Percentiles rank a stretch among this genome's conserved stretches.
These are phyloP conservation scores for Saksenaea vasiformis DNA, from an alignment of 371 early-diverging fungal species.

Conservation along the genomic window DNA sequence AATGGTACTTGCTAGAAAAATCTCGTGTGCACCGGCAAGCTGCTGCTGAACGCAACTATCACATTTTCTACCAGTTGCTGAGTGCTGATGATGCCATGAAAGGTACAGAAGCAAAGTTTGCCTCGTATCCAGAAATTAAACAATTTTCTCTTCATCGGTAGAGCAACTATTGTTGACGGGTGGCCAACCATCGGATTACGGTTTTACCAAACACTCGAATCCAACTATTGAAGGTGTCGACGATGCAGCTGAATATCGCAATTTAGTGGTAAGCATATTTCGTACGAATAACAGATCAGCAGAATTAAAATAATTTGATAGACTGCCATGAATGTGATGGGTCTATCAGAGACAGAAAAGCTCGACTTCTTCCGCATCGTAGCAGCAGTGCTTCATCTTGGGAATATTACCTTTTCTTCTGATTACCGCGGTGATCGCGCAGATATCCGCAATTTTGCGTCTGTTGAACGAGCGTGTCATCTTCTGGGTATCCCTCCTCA, in stretches of 20 bases:
- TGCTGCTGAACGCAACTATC: conserved; percentile 94
- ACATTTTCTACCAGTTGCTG: conserved; percentile 98
- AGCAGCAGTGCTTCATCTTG: conserved; percentile 95
- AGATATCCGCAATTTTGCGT: conserved; percentile 77
- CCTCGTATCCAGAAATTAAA: conserved; percentile 2
- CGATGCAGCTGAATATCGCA: conserved; percentile 84
- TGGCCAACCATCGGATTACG: conserved; percentile 74
- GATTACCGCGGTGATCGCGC: conserved; percentile 86
- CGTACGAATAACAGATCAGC: background rate
- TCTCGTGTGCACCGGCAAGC: conserved; percentile 96
- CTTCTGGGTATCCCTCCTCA: conserved; percentile 91
- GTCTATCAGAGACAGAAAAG: conserved; percentile 79
- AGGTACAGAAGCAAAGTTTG: conserved; percentile 19
- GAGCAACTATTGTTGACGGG: conserved; percentile 75
- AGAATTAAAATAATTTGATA: conserved; percentile 25
- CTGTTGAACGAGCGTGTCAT: conserved; percentile 89
- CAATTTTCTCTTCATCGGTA: conserved; percentile 14
- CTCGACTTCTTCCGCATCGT: conserved; percentile 82
- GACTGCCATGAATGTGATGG: conserved; percentile 86
- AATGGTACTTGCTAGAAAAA: conserved; percentile 98
- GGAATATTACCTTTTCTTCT: conserved; percentile 83
- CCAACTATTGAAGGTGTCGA: conserved; percentile 94
- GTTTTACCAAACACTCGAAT: conserved; percentile 76
- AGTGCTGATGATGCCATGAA: conserved; percentile 78
- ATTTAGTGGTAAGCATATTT: conserved; percentile 58